Evolutionary conservation across 2,329 filamentous ascomycete species (phyloP), one percentile per base, ranked within the genome.

Genomic region (Aureobasidium sp.): DNA sequence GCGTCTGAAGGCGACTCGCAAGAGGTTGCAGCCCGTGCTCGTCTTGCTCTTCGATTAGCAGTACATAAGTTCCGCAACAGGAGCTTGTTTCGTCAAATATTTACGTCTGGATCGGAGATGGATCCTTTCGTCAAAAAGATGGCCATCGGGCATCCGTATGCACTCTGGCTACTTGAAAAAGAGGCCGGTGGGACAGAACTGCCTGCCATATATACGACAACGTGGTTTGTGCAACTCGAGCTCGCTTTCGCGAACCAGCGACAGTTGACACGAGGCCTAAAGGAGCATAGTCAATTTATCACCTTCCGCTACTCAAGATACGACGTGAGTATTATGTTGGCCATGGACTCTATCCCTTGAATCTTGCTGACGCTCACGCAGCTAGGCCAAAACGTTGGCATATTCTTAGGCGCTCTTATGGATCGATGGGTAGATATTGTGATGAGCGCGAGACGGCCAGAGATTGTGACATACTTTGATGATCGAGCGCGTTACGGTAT

Each of bases 141-240:
- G 51, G 79, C 80, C 6, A 72, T 74, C 5, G 80, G 81, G 56
- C 83, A 78, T 74, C 77, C 80, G 7, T 77, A 79, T 0, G 82
- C 80, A 5, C 74, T 81, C 34, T 83, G 83, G 67, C 73, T 83
- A 12, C 73, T 84, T 47, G 75, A 82, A 55, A 65, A 65, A 36
- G 64, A 65, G 27, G 60, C 60, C 81, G 80, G 79, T 82, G 82
- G 65, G 79, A 79, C 66, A 73, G 77, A 77, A 42, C 71, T 76
- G 46, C 81, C 82, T 1, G 79, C 82, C 61, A 79, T 79, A 0
- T 84, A 79, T 67, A 83, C 79, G 63, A 82, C 81, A 4, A 79
- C 79, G 1, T 84, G 82, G 82, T 83, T 83, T 62, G 77, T 83
- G n/a, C 80, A 82, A 66, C 78, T 78, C 0, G 81, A 82, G 67